Base-by-base conservation (phyloP, 2,329 filamentous ascomycete genomes). In the Pleoardoris graminearum region DNA sequence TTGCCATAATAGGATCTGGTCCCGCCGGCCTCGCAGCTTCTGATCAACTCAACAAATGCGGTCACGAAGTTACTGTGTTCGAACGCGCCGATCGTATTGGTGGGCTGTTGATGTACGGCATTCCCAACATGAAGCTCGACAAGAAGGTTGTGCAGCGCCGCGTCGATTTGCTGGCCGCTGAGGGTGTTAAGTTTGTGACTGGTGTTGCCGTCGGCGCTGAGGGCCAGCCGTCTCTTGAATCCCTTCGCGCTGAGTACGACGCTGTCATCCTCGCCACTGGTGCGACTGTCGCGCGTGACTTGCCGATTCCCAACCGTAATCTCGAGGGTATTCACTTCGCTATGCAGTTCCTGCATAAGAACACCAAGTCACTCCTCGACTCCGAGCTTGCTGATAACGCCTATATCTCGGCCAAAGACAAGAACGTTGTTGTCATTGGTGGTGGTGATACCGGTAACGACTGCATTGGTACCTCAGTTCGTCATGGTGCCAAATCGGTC, bases 101-200 rank as follows among this genome's bases (percentile, higher is more conserved):
- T 77, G 93, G 93, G 75, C 82, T 97, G 50, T 84, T 97, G 68
- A 97, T 97, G 93, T 97, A 97, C 71, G 93, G 93, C 63, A 97
- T 97, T 63, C 93, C 93, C 62, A 97, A 97, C 81, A 97, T 97
- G 93, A 97, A 97, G 81, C 88, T 97, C 36, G 93, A 97, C 80
- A 97, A 97, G 83, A 91, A 91, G 71, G 87, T 97, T 59, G 93
- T 97, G 55, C 93, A 97, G 81, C 89, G 93, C 47, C 89, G 93
- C 74, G 91, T 94, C 43, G 90, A 97, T 76, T 91, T 97, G 76
- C 93, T 97, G 90, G 90, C 89, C 49, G 84, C 86, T 3, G 93
- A 97, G 76, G 93, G 93, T 43, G 79, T 97, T 69, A 82, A 82
- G 46, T 96, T 96, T 78, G 85, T 90, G 76, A 89, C 89, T 27